Base-by-base conservation (phyloP, 352 stramenopile genomes). In the Peronospora belbahrii region DNA sequence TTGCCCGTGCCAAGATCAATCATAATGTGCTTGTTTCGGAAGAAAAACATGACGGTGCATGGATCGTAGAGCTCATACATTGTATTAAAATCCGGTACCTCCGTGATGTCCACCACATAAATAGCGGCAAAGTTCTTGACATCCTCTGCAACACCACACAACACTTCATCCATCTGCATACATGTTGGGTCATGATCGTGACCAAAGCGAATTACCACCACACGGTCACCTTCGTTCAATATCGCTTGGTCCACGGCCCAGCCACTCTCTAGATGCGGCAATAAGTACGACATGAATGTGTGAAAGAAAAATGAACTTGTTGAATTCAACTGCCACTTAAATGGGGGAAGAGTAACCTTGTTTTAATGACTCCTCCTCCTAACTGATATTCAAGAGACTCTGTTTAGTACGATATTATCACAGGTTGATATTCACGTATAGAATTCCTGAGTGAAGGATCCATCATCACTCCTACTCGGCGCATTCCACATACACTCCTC, bases 11-110 rank as follows among this genome's bases (percentile, higher is more conserved):
- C 97, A 20, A 99, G 64, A 78, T 99, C 97, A 41, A 99, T 97
- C 97, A 99, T 99, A 51, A 99, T 99, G 69, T 99, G 97, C 71
- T 99, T 99, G 76, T 99, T 99, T 34, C 96, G 85, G 81, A 98
- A 99, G 73, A 99, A 99, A 65, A 99, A 99, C 97, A 99, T 99
- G 57, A 98, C 95, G 5, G 94, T 98, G 67, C 95, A 98, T 17
- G 90, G 88, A 65, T 99, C 96, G 68, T 98, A 99, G 6, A 99
- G 82, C 76, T 99, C 96, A 73, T 99, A 99, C 97, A 99, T 99
- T 46, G 88, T 91, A 68, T 98, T 99, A 62, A 99, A 99, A 61
- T 99, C 97, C 6, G 96, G 96, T 38, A 99, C 97, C 39, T 96
- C 79, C 13, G 79, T 90, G 52, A 92, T 92, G 64, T 91, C 79